phyloP scores from a whole-genome alignment of 495 filamentous ascomycete species.

The Neurospora sp. region DNA sequence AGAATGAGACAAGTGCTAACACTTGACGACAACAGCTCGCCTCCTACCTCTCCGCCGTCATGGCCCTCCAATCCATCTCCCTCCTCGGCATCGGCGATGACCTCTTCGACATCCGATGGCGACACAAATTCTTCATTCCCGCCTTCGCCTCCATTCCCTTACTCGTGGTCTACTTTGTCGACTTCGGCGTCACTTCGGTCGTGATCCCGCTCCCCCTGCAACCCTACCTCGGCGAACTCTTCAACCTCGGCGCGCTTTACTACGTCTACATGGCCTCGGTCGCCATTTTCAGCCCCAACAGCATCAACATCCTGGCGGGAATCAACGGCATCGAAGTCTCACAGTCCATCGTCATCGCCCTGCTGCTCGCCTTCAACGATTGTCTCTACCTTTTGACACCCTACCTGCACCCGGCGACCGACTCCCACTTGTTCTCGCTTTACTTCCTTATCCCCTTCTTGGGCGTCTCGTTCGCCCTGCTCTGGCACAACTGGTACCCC shows the following conservation, averaged over 20 bases:
- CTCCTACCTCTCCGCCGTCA: slow-evolving; percentile 86
- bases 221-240: slow-evolving; percentile 65
- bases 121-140: slow-evolving; percentile 96
- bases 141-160: slow-evolving; percentile 90
- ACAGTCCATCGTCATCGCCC: slow-evolving; percentile 84
- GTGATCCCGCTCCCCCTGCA: slow-evolving; percentile 80
- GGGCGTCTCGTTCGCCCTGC: slow-evolving; percentile 78
- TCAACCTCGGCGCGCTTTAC: slow-evolving; percentile 84
- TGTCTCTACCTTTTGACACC: slow-evolving; percentile 65
- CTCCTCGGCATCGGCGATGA: slow-evolving; percentile 93
- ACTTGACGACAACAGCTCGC: slow-evolving; percentile 54
- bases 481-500: slow-evolving; percentile 93
- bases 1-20: not conserved
- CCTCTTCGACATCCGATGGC: slow-evolving; percentile 96
- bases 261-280: slow-evolving; percentile 94
- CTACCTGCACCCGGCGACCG: slow-evolving; percentile 84
- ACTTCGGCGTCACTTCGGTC: slow-evolving; percentile 92
- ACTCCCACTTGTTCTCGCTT: slow-evolving; percentile 90
- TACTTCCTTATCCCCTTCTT: slow-evolving; percentile 92
- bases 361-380: slow-evolving; percentile 78
- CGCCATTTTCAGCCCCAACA: slow-evolving; percentile 93
- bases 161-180: slow-evolving; percentile 94
- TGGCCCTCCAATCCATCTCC: slow-evolving; percentile 80
- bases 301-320: slow-evolving; percentile 96
- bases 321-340: slow-evolving; percentile 96